Conservation (phyloP, 768 basidiomycete species). For the Lentinus tigrinus region DNA sequence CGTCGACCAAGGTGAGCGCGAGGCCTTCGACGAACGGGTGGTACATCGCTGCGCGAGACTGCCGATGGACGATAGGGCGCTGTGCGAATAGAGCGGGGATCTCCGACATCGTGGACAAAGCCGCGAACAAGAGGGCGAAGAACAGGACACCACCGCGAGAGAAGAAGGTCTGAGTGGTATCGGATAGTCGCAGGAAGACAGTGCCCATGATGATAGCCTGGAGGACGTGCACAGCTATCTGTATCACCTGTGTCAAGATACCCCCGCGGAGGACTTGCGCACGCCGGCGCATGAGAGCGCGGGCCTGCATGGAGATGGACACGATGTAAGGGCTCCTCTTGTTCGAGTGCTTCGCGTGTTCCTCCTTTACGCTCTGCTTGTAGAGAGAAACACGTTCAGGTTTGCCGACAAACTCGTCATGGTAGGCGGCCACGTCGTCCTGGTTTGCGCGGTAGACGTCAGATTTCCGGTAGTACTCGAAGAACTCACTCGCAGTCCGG, state of each 20-base stretch:
- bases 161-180: slow-evolving; percentile 62
- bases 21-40: slow-evolving; percentile 54
- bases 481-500: slow-evolving; percentile 58
- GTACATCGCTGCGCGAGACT: slow-evolving; percentile 61
- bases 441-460: slow-evolving; percentile 41
- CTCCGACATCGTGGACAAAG: slow-evolving; percentile 61
- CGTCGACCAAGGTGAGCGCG: slow-evolving; percentile 59
- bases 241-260: slow-evolving; percentile 27
- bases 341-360: slow-evolving; percentile 47
- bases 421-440: slow-evolving; percentile 47
- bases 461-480: slow-evolving; percentile 33
- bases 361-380: slow-evolving; percentile 44
- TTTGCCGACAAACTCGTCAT: slow-evolving; percentile 43
- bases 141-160: slow-evolving; percentile 81
- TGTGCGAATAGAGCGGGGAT: slow-evolving; percentile 56
- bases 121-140: slow-evolving; percentile 68
- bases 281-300: slow-evolving; percentile 35
- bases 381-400: slow-evolving; percentile 43
- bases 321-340: slow-evolving; percentile 38
- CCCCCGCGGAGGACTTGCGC: slow-evolving; percentile 36
- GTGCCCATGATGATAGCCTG: slow-evolving; percentile 59
- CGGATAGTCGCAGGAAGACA: slow-evolving; percentile 57
- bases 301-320: slow-evolving; percentile 35
- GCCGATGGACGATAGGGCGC: slow-evolving; percentile 58
- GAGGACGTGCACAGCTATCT: slow-evolving; percentile 44